Conservation (phyloP, 371 early-diverging fungal genomes). For the Actinomortierella wolfii region DNA sequence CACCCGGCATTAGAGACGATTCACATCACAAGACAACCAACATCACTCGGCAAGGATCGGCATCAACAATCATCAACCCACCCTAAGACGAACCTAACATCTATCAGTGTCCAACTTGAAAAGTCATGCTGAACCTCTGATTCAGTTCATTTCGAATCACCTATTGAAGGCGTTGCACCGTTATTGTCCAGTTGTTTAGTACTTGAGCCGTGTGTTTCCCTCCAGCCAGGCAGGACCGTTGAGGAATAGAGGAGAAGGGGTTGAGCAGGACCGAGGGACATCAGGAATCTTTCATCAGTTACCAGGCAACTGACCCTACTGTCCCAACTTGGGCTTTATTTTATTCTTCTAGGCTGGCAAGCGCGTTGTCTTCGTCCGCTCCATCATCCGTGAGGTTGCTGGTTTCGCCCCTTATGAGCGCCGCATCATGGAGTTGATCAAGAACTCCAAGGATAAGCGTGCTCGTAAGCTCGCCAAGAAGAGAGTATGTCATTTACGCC, state of each 20-base stretch:
- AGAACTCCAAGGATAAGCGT: slow-evolving; percentile 99
- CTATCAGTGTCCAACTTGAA: background rate
- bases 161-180: background rate
- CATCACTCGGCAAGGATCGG: background rate
- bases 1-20: too few relatives aligned
- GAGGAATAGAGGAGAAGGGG: background rate
- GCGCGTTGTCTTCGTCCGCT: slow-evolving; percentile 91
- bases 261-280: background rate
- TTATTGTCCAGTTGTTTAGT: too few relatives aligned
- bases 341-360: slow-evolving; percentile 67
- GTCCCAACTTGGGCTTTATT: background rate
- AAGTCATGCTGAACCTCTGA: background rate
- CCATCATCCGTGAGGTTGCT: slow-evolving; percentile 95
- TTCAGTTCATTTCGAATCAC: background rate
- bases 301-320: background rate
- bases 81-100: background rate
- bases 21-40: background rate
- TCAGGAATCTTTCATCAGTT: background rate
- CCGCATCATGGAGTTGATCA: slow-evolving; percentile 99
- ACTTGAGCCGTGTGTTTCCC: too few relatives aligned
- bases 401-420: slow-evolving; percentile 99
- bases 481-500: slow-evolving; percentile 78
- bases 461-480: slow-evolving; percentile 98
- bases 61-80: background rate
- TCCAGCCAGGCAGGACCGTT: background rate